Evolutionary conservation across 768 basidiomycete genomes (phyloP).

Genomic region (Leucocoprinus sp.): DNA sequence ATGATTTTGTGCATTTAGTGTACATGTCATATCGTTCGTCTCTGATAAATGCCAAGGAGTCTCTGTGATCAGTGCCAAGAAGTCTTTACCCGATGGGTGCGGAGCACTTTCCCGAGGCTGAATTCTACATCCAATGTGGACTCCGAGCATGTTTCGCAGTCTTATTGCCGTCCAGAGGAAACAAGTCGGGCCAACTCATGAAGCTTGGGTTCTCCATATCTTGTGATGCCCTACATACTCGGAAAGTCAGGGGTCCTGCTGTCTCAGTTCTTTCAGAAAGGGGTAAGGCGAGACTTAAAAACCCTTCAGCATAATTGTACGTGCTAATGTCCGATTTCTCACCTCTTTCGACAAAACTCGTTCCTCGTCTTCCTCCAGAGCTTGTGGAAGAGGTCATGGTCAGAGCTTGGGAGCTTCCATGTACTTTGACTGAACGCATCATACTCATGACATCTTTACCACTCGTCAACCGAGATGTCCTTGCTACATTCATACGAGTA

Average conservation of each 20-base stretch:
- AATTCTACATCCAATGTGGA: no score
- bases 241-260: background rate
- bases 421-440: constrained; percentile 22
- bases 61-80: constrained; percentile 16
- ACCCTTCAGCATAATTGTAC: background rate
- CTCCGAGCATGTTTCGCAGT: no score
- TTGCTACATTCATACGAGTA: constrained; percentile 21
- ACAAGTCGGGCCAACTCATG: background rate
- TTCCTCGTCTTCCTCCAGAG: constrained; percentile 4
- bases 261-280: background rate
- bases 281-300: background rate
- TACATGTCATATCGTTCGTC: no score
- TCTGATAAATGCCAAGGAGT: no score
- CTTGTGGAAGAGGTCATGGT: constrained; percentile 18
- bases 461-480: constrained; percentile 23
- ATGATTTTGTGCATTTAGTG: background rate
- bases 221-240: background rate
- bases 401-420: constrained; percentile 22
- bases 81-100: constrained; percentile 1
- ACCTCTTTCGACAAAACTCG: background rate
- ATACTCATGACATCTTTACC: constrained; percentile 22
- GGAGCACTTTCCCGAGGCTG: background rate
- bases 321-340: background rate
- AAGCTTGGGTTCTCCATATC: background rate
- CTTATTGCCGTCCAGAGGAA: no score